Percentiles rank a stretch among this genome's conserved stretches.
phyloP scores from a whole-genome alignment of 495 filamentous ascomycete species.

The Clavariopsis aquatica region DNA sequence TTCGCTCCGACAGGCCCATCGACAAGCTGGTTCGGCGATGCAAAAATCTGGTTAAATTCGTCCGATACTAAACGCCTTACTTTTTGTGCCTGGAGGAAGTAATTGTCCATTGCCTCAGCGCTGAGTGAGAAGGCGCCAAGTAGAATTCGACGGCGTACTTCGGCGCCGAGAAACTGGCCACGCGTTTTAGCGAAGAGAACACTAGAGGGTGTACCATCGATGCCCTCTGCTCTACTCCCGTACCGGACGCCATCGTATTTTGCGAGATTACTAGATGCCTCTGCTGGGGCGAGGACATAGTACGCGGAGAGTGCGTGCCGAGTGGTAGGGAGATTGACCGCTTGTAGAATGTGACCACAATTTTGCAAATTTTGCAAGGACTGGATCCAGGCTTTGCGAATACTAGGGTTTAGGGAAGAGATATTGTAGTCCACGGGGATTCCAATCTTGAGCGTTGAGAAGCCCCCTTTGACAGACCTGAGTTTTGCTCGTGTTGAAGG shows the following conservation, averaged over 20 bases:
- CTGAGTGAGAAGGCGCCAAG: slow-evolving; percentile 90
- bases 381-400: slow-evolving; percentile 68
- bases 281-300: slow-evolving; percentile 91
- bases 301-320: slow-evolving; percentile 85
- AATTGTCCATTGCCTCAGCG: slow-evolving; percentile 89
- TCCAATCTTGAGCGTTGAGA: slow-evolving; percentile 61
- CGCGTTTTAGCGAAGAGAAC: slow-evolving; percentile 75
- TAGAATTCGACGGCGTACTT: slow-evolving; percentile 83
- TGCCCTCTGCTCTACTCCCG: slow-evolving; percentile 54
- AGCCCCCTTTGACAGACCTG: no score
- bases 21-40: slow-evolving; percentile 63
- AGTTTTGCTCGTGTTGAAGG: no score
- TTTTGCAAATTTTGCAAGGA: slow-evolving; percentile 58
- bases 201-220: slow-evolving; percentile 36
- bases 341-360: slow-evolving; percentile 67
- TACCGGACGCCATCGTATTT: slow-evolving; percentile 97
- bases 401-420: slow-evolving; percentile 66
- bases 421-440: slow-evolving; percentile 88
- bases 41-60: slow-evolving; percentile 83
- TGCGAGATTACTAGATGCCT: slow-evolving; percentile 95
- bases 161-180: slow-evolving; percentile 71
- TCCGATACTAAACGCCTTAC: slow-evolving; percentile 78
- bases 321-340: slow-evolving; percentile 82
- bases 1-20: slow-evolving; percentile 49
- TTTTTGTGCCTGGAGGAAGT: slow-evolving; percentile 91